Conservation (phyloP, 805 yeast genomes). For the Saccharomycopsis synnaedendra region DNA sequence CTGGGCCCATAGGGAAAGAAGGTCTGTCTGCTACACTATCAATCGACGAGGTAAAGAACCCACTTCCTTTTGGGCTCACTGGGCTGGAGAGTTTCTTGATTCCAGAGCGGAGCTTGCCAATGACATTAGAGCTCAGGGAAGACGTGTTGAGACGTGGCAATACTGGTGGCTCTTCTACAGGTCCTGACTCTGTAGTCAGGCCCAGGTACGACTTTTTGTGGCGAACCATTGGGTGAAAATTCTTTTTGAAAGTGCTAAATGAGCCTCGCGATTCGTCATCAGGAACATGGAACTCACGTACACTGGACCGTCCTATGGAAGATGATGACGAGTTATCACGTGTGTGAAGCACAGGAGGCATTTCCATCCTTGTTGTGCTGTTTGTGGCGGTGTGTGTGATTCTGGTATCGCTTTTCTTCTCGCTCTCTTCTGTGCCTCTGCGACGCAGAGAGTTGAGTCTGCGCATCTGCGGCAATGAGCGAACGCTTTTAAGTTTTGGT, state of each 20-base stretch:
- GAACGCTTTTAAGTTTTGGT: constrained; percentile 13
- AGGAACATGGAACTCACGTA: not conserved
- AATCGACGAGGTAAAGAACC: not conserved
- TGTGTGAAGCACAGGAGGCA: not conserved
- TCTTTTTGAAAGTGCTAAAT: constrained; percentile 2
- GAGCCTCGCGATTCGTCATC: constrained; percentile 2
- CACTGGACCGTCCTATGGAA: too few relatives aligned
- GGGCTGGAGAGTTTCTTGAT: constrained; percentile 7
- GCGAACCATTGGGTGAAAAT: not conserved
- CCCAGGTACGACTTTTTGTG: not conserved
- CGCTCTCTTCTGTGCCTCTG: constrained; percentile 2
- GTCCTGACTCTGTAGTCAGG: not conserved
- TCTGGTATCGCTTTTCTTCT: not conserved
- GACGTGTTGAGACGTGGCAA: constrained; percentile 6
- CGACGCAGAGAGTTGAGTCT: constrained; percentile 7
- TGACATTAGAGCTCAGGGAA: not conserved
- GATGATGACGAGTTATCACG: not conserved
- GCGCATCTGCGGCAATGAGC: constrained; percentile 15
- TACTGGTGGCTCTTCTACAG: not conserved
- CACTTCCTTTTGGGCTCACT: not conserved
- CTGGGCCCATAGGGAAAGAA: too few relatives aligned
- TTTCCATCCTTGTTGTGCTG: not conserved
- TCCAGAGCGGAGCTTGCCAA: constrained; percentile 10
- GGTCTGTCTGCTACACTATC: not conserved
- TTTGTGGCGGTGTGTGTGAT: not conserved